Evolutionary conservation across 176 grass and related monocot species (phyloP).

Genomic region (Triticum aestivum): IWGSC_CS_RefSeq_v2.1 NC_057814.1:96226229-96226728

Average conservation of each 20-base stretch:
- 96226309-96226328: neutral
- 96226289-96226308: slow-evolving; percentile 7
- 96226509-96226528: slow-evolving; percentile 11
- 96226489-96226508: neutral
- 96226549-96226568: neutral
- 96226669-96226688: neutral
- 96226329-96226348: neutral
- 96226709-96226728: slow-evolving; percentile 42
- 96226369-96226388: neutral
- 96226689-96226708: slow-evolving; percentile 18
- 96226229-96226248: neutral
- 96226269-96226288: neutral
- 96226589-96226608: neutral
- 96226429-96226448: neutral
- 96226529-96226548: slow-evolving; percentile 4
- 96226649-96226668: neutral
- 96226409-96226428: neutral
- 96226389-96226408: neutral
- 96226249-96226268: neutral
- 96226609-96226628: slow-evolving; percentile 16
- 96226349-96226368: neutral
- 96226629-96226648: neutral
- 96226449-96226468: neutral
- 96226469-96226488: neutral
- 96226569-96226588: neutral